Evolutionary conservation across 305 asterid species (phyloP), one percentile per base, ranked within the genome.

Genomic region (Ajuga reptans): DNA sequence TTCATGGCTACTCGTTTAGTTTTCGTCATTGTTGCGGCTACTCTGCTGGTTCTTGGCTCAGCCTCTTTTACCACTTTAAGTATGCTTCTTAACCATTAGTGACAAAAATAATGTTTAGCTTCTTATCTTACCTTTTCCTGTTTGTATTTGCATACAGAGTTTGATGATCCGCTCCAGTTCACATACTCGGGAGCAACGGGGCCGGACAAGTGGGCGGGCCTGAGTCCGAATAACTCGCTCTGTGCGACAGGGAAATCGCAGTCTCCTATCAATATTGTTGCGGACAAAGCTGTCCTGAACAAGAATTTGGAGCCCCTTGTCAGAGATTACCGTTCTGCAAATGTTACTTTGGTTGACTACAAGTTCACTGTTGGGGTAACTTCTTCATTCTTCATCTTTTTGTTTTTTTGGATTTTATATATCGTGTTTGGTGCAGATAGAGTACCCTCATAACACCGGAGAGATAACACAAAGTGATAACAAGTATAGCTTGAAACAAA

Each of bases 161-260:
- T 27, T 10, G 78, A 21, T 45, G 15, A 21, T 9, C 74, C 73
- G 0, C 63, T 88, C 17, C 74, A 79, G 69, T 92, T 86, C 78
- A 78, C 86, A 24, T 92, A 92, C 75, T 54, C 82, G 10, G 98
- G 96, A 50, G 72, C 83, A 49, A 80, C 29, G 11, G 98, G 96
- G 31, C 98, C 98, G 11, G 73, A 72, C 14, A 82, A 43, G 37
- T 92, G 97, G 98, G 96, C 83, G 31, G 72, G 66, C 68, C 75
- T 88, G 75, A 84, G 68, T n/a, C 93, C 97, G 0, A 81, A 81
- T 21, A 84, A 75, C 85, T 67, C 86, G 1, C 66, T 71, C 11
- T 90, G 98, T 52, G 82, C 85, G 2, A 78, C 68, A 8, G 97
- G 98, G 50, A 84, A 83, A 69, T 62, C 74, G 6, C 96, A 89